A percentile compares a stretch with the other conserved stretches of the same genome.
Conservation (phyloP, 768 basidiomycete genomes). For the Trametes meyenii region DNA sequence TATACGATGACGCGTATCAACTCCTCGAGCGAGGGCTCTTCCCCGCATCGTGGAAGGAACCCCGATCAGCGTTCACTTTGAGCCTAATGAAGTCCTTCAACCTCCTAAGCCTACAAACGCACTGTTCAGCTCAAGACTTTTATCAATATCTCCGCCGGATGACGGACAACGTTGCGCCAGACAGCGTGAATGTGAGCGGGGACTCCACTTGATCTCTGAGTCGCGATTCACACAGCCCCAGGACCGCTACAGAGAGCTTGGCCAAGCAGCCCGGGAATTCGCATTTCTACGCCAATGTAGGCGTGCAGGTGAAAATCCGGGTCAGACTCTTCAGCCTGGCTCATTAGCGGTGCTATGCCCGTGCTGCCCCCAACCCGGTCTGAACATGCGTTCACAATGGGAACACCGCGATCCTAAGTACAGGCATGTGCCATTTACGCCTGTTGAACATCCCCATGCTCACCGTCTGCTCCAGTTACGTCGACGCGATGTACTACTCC, state of each 20-base stretch:
- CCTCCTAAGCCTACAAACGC: constrained; percentile 4
- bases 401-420: not conserved
- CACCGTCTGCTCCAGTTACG: constrained; percentile 3
- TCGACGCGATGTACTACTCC: constrained; percentile 17
- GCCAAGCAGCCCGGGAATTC: not conserved
- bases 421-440: no score
- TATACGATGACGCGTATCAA: not conserved
- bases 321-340: not conserved
- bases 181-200: not conserved
- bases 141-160: not conserved
- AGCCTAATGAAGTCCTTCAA: not conserved
- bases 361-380: not conserved
- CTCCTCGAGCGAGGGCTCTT: constrained; percentile 1
- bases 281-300: not conserved
- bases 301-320: not conserved
- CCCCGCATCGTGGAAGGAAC: constrained; percentile 1
- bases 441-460: not conserved
- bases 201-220: not conserved
- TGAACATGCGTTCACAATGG: not conserved
- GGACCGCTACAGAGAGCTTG: not conserved
- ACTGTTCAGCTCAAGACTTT: constrained; percentile 5
- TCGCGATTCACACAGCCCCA: not conserved
- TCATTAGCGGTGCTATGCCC: not conserved
- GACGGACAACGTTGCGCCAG: constrained; percentile 5
- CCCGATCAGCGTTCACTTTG: not conserved